Evolutionary conservation across 352 stramenopile genomes (phyloP).

Genomic region (Globisporangium viniferum): DNA sequence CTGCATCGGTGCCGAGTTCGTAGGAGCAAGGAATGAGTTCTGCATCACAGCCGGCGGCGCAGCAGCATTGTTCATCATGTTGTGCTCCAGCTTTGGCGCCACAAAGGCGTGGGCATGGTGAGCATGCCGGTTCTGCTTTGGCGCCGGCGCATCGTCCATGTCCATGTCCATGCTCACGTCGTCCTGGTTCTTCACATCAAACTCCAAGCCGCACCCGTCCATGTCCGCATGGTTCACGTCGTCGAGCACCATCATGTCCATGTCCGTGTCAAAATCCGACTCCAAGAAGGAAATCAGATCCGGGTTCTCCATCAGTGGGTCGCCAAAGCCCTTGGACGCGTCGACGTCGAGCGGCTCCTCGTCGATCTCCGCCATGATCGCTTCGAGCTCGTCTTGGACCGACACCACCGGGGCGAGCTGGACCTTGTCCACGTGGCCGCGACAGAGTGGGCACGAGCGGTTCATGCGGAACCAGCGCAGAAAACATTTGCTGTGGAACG

Average conservation of each 20-base stretch:
- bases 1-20: slow-evolving; percentile 29
- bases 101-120: background rate
- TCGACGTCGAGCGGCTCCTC: slow-evolving; percentile 38
- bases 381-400: slow-evolving; percentile 68
- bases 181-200: slow-evolving; percentile 12
- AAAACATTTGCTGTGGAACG: slow-evolving; percentile 79
- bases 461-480: slow-evolving; percentile 76
- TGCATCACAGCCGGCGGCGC: background rate
- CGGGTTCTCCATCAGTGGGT: slow-evolving; percentile 36
- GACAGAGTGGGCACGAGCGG: slow-evolving; percentile 71
- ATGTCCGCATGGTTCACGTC: slow-evolving; percentile 25
- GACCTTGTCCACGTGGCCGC: slow-evolving; percentile 55
- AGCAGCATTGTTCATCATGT: background rate
- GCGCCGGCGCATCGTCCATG: slow-evolving; percentile 26
- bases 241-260: slow-evolving; percentile 63
- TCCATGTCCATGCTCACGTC: slow-evolving; percentile 36
- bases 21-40: slow-evolving; percentile 13
- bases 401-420: slow-evolving; percentile 42
- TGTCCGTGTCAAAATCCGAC: slow-evolving; percentile 57
- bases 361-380: slow-evolving; percentile 74
- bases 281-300: slow-evolving; percentile 54
- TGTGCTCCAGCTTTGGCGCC: slow-evolving; percentile 13
- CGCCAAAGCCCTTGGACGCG: slow-evolving; percentile 22
- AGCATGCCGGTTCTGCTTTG: slow-evolving; percentile 11
- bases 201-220: background rate